Evolutionary conservation across 169 alveolate species (phyloP).

Genomic region (Plasmodium gonderi): DNA sequence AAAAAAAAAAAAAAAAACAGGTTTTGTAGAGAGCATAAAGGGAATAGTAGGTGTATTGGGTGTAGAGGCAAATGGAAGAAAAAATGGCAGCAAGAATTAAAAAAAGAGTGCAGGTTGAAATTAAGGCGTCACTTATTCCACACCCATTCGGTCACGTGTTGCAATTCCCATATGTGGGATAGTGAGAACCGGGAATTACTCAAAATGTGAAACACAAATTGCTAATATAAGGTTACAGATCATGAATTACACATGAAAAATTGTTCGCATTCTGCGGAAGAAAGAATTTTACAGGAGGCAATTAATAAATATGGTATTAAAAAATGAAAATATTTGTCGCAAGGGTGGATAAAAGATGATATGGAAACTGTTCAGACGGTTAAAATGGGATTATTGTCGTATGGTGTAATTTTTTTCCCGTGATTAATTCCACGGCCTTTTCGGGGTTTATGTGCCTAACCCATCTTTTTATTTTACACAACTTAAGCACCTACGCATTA

Average conservation of each 20-base stretch:
- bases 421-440: background rate
- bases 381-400: no score
- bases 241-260: background rate
- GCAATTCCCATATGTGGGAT: background rate
- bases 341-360: no score
- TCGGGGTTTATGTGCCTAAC: background rate
- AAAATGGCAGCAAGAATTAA: background rate
- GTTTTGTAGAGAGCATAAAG: background rate
- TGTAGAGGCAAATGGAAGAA: no score
- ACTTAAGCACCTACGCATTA: background rate
- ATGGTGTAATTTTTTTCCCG: background rate
- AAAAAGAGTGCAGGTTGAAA: background rate
- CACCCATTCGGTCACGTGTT: background rate
- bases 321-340: background rate
- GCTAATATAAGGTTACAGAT: background rate
- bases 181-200: background rate
- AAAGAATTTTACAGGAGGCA: background rate
- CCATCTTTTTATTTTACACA: background rate
- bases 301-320: background rate
- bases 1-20: background rate
- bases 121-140: background rate
- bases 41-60: background rate
- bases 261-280: background rate
- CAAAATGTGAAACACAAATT: background rate
- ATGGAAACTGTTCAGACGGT: background rate